phyloP scores from a whole-genome alignment of 148 eudicot genomes.

The Diospyros kaki region DNA sequence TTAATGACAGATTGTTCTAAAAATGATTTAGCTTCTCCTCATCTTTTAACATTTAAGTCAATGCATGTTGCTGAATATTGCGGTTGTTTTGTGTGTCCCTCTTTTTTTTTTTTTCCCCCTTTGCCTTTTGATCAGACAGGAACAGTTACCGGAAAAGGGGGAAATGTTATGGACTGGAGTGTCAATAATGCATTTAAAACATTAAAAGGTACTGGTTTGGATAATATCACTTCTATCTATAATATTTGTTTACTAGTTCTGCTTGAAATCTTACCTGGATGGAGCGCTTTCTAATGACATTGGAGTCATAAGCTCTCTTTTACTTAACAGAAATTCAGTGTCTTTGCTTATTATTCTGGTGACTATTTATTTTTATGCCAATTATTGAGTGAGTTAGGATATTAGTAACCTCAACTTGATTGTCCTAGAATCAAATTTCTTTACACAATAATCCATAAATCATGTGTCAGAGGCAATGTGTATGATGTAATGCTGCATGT shows the following conservation, averaged over 20 bases:
- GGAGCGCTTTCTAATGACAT: not conserved
- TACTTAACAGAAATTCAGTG: too few relatives aligned
- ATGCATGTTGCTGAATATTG: not conserved
- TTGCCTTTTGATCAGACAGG: constrained; percentile 16
- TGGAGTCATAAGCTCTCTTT: too few relatives aligned
- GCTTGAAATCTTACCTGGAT: not conserved
- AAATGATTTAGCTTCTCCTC: not conserved
- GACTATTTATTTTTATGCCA: too few relatives aligned
- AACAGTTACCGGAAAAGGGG: constrained; percentile 16
- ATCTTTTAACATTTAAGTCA: not conserved
- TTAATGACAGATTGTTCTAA: not conserved
- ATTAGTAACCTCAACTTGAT: too few relatives aligned
- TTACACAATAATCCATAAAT: too few relatives aligned
- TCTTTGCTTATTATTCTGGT: too few relatives aligned
- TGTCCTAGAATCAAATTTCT: too few relatives aligned
- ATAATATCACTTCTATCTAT: not conserved
- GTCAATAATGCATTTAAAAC: constrained; percentile 39
- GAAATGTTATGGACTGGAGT: constrained; percentile 52
- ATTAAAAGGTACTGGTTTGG: constrained; percentile 38
- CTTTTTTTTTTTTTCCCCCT: not conserved
- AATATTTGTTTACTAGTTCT: not conserved
- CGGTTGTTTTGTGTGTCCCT: not conserved
- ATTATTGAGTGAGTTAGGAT: too few relatives aligned
- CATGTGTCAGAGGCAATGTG: too few relatives aligned
- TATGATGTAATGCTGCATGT: too few relatives aligned